These are phyloP conservation scores for Hypoxylon cercidicola DNA, from an alignment of 495 filamentous ascomycete genomes.

Conservation along the genomic window DNA sequence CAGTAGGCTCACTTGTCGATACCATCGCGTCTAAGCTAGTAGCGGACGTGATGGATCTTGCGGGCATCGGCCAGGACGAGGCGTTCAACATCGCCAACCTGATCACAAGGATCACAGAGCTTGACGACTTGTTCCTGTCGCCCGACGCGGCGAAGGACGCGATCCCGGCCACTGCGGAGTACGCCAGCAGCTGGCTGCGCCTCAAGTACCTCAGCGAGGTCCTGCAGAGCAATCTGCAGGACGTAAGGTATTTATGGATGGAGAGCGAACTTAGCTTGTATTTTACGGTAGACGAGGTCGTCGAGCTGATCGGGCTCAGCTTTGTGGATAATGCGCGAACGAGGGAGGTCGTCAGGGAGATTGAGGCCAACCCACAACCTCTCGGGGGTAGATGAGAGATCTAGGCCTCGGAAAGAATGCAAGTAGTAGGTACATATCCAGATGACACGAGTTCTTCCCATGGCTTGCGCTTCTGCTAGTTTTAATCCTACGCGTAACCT, in stretches of 20 bases:
- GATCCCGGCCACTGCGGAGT: slow-evolving; percentile 77
- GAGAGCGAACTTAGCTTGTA: slow-evolving; percentile 87
- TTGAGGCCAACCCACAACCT: slow-evolving; percentile 64
- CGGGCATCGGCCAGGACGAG: slow-evolving; percentile 87
- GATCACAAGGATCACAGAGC: slow-evolving; percentile 71
- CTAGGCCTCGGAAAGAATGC: neutral
- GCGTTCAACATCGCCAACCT: slow-evolving; percentile 79
- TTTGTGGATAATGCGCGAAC: slow-evolving; percentile 90
- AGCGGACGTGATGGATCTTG: slow-evolving; percentile 84
- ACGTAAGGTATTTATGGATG: slow-evolving; percentile 88
- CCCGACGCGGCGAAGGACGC: slow-evolving; percentile 44
- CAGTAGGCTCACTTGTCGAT: slow-evolving; percentile 83
- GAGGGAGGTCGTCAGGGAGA: slow-evolving; percentile 80
- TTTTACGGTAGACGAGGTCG: slow-evolving; percentile 83
- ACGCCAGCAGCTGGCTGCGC: slow-evolving; percentile 84
- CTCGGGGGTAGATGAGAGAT: slow-evolving; percentile 8
- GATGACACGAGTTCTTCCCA: no score
- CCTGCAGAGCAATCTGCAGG: slow-evolving; percentile 85
- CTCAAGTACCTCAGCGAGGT: slow-evolving; percentile 91
- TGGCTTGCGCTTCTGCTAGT: no score
- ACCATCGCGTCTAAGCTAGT: slow-evolving; percentile 83
- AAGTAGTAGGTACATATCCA: neutral
- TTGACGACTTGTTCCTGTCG: slow-evolving; percentile 81
- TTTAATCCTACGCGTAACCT: no score
- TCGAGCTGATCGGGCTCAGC: slow-evolving; percentile 86